Conservation (phyloP, 306 rosid species). For the Senna siamea region DNA sequence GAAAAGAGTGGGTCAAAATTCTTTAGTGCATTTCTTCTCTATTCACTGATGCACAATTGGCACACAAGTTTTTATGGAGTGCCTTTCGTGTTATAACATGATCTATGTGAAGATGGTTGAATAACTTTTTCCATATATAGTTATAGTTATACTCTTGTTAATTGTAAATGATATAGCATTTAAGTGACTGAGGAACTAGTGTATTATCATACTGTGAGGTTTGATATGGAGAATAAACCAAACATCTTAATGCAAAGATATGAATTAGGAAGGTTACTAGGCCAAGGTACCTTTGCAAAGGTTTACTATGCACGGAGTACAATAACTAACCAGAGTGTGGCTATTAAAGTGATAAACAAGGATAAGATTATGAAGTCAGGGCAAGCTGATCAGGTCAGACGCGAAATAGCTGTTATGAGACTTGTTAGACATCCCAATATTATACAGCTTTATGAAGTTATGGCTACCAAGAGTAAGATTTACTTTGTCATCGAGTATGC, state of each 20-base stretch:
- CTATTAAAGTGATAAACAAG: constrained; percentile 57
- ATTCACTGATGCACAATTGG: constrained; percentile 42
- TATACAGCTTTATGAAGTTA: constrained; percentile 55
- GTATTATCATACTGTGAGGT: constrained; percentile 35
- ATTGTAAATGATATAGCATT: constrained; percentile 27
- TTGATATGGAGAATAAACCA: constrained; percentile 50
- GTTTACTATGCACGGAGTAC: constrained; percentile 55
- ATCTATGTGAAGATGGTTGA: constrained; percentile 58
- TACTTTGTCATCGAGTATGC: constrained; percentile 59
- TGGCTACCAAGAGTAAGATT: constrained; percentile 60
- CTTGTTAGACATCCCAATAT: constrained; percentile 54
- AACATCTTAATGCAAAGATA: constrained; percentile 55
- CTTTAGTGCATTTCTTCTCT: constrained; percentile 29
- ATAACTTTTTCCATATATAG: not conserved
- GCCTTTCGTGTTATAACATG: constrained; percentile 44
- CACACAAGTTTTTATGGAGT: constrained; percentile 36
- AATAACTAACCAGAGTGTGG: constrained; percentile 48
- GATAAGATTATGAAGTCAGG: constrained; percentile 45
- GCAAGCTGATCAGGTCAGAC: constrained; percentile 41
- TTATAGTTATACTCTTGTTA: not conserved
- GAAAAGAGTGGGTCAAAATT: constrained; percentile 35
- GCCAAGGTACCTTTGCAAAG: constrained; percentile 63
- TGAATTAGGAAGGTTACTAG: constrained; percentile 57
- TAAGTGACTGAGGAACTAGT: constrained; percentile 29
- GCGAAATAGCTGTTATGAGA: constrained; percentile 59